These are phyloP conservation scores for Cryptococcus sp. DNA, from an alignment of 1,284 basidiomycete genomes.

Conservation along the genomic window DNA sequence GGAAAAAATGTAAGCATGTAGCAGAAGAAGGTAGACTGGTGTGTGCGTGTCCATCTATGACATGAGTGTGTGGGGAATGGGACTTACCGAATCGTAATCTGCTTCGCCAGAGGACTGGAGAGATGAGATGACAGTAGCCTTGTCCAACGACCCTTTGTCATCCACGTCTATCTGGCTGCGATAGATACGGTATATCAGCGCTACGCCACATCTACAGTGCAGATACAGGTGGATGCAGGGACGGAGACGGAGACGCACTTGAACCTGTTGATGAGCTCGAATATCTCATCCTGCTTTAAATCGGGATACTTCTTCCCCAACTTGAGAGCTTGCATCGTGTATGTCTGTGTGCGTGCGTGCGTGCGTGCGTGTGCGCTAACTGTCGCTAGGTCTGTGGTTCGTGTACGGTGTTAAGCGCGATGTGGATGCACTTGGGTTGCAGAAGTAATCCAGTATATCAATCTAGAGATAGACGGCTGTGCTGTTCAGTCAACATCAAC, in stretches of 20 bases:
- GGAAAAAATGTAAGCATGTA: too few species aligned
- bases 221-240: background rate
- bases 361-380: too few species aligned
- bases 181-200: background rate
- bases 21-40: too few species aligned
- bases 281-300: conserved; percentile 87
- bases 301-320: conserved; percentile 93
- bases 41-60: background rate
- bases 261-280: conserved; percentile 87
- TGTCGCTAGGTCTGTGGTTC: too few species aligned
- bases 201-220: background rate
- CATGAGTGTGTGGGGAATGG: background rate
- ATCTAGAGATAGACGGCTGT: too few species aligned
- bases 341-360: too few species aligned
- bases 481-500: background rate
- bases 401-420: too few species aligned
- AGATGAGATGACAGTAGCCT: conserved; percentile 73
- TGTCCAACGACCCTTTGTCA: conserved; percentile 80
- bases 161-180: conserved; percentile 77
- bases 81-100: conserved; percentile 82
- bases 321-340: conserved; percentile 56
- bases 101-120: conserved; percentile 73
- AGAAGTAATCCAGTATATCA: too few species aligned
- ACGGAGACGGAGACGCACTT: conserved; percentile 64
- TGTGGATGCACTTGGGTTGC: too few species aligned